Base-by-base conservation (phyloP, 148 eudicot genomes). In the Agrostemma githago region DNA sequence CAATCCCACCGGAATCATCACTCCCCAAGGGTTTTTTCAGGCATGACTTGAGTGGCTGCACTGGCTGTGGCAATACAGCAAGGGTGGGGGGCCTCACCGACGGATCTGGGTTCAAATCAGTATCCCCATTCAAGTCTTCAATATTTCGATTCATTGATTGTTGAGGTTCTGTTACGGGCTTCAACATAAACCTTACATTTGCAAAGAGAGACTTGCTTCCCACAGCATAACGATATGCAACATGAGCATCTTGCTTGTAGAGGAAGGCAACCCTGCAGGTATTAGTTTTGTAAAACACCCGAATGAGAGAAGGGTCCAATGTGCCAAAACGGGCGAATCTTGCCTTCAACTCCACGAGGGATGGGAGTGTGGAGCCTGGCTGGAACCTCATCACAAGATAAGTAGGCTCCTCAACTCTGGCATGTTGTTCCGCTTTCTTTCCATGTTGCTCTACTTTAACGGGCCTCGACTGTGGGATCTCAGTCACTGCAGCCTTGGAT, bases 311-410 rank as follows among this genome's bases (percentile, higher is more conserved):
- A 60, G 79, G 80, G 68, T 94, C 96, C 79, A 94, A 43, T 1
- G 89, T 88, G 51, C 98, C 97, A 72, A 91, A 94, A 58, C 98
- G 93, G 4, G 96, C 88, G 68, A 94, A 82, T 74, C 89, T 84
- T 6, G 92, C 96, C 85, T 90, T 91, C 68, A 94, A 85, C 84
- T 94, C 97, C 34, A 77, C 65, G 39, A 61, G 68, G 44, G 97
- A 88, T 12, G 98, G 97, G 64, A 94, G 92, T 0, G 89, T 69
- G 12, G 86, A 85, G 16, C 86, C 85, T 8, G 84, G 63, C 62
- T 87, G 96, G 41, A 80, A 94, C 84, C 85, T 94, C 90, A 94
- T 91, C 46, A 87, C 81, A 68, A 94, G 87, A 85, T 78, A 78
- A 5, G 93, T 85, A 0, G 95, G 92, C 51, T 89, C 90, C 62